Evolutionary conservation across 257 asterid species (phyloP).

Genomic region (Rhazya stricta): DNA sequence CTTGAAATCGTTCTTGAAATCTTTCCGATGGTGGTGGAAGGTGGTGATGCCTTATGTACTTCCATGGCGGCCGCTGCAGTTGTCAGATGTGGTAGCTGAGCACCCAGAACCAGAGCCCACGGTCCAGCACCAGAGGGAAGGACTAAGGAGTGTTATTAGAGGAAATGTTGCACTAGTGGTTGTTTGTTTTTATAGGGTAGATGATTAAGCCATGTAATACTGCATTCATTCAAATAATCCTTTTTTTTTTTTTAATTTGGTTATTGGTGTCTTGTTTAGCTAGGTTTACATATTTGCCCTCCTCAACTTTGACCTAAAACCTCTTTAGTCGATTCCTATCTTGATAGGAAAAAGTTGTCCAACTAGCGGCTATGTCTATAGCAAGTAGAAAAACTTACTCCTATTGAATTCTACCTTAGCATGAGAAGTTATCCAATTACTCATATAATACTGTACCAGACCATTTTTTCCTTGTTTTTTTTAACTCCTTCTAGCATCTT

Average conservation of each 20-base stretch:
- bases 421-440: too few relatives aligned
- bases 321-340: not conserved
- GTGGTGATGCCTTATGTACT: slow-evolving; percentile 4
- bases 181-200: slow-evolving; percentile 11
- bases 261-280: not conserved
- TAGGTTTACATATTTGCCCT: not conserved
- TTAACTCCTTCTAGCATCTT: too few relatives aligned
- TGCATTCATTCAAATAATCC: not conserved
- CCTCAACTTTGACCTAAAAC: not conserved
- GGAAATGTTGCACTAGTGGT: not conserved
- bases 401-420: too few relatives aligned
- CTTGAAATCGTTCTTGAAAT: slow-evolving; percentile 28
- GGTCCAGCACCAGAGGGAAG: not conserved
- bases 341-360: not conserved
- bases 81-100: slow-evolving; percentile 7
- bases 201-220: not conserved
- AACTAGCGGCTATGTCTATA: too few relatives aligned
- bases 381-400: too few relatives aligned
- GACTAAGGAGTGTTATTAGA: not conserved
- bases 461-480: not conserved
- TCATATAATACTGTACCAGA: too few relatives aligned
- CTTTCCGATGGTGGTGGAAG: slow-evolving; percentile 19
- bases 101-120: not conserved
- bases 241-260: not conserved
- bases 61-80: slow-evolving; percentile 33